Evolutionary conservation across 768 basidiomycete genomes (phyloP).

Genomic region (Mycena galopus): DNA sequence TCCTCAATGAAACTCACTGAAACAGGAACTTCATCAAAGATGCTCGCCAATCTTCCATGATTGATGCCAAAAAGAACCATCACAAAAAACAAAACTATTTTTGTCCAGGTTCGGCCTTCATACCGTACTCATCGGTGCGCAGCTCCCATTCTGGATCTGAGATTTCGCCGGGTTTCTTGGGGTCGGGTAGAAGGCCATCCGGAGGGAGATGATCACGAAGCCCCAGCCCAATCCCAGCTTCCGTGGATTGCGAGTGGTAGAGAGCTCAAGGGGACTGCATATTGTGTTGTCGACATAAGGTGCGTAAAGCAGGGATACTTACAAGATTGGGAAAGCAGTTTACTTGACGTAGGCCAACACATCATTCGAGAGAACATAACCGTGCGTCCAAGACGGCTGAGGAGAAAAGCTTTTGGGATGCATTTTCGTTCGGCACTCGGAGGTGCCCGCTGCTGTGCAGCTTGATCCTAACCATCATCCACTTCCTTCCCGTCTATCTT

Average conservation of each 20-base stretch:
- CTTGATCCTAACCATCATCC: too few species aligned
- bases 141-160: conserved; percentile 86
- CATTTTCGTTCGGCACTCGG: conserved; percentile 5
- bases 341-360: not conserved
- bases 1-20: too few species aligned
- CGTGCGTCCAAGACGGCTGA: not conserved
- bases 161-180: conserved; percentile 50
- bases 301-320: not conserved
- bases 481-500: too few species aligned
- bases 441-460: not conserved
- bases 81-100: too few species aligned
- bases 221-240: conserved; percentile 49
- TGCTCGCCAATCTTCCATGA: too few species aligned
- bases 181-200: conserved; percentile 48
- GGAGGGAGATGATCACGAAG: conserved; percentile 52
- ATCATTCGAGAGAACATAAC: conserved; percentile 22
- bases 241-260: conserved; percentile 13
- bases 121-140: conserved; percentile 85
- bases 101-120: conserved; percentile 37
- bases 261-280: not conserved
- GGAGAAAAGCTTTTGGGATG: not conserved
- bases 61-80: too few species aligned
- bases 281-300: not conserved
- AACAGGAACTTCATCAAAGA: too few species aligned
- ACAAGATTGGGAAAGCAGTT: conserved; percentile 6